Evolutionary conservation across 176 grass and related monocot species (phyloP).

Genomic region (Oryza australiensis): DNA sequence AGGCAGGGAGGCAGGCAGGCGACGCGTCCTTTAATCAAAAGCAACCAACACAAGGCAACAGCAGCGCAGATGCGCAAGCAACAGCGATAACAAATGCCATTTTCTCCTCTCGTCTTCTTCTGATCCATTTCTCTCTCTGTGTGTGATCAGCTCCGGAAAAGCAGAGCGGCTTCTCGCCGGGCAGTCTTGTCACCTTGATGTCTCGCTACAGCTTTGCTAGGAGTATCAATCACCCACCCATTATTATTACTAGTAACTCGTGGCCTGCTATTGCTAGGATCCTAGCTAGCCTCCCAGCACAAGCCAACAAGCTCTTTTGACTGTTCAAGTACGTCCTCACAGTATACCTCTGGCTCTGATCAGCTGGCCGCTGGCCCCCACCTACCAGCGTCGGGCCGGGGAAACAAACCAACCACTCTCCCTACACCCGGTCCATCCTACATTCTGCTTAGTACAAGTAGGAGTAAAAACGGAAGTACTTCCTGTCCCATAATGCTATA

Average conservation of each 20-base stretch:
- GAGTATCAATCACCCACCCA: background rate
- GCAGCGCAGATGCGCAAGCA: background rate
- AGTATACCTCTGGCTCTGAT: background rate
- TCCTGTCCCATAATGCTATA: too few relatives aligned
- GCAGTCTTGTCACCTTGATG: conserved; percentile 30
- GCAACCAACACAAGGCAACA: background rate
- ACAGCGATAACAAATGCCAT: background rate
- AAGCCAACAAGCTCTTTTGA: conserved; percentile 3
- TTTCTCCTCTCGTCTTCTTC: background rate
- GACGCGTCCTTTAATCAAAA: conserved; percentile 2
- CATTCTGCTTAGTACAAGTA: background rate
- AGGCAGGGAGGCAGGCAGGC: background rate
- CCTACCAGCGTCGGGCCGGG: background rate
- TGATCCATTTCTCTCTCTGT: background rate
- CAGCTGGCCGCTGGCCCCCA: background rate
- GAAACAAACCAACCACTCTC: too few relatives aligned
- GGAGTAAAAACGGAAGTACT: too few relatives aligned
- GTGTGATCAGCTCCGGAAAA: conserved; percentile 13
- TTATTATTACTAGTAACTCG: background rate
- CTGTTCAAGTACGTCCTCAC: background rate
- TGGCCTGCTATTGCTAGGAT: background rate
- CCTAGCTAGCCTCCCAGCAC: background rate
- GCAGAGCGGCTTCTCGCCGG: conserved; percentile 33
- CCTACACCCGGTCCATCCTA: background rate
- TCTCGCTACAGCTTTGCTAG: background rate